Evolutionary conservation across 495 filamentous ascomycete species (phyloP), one percentile per base, ranked within the genome.

Genomic region (Achaetomiella virescens): DNA sequence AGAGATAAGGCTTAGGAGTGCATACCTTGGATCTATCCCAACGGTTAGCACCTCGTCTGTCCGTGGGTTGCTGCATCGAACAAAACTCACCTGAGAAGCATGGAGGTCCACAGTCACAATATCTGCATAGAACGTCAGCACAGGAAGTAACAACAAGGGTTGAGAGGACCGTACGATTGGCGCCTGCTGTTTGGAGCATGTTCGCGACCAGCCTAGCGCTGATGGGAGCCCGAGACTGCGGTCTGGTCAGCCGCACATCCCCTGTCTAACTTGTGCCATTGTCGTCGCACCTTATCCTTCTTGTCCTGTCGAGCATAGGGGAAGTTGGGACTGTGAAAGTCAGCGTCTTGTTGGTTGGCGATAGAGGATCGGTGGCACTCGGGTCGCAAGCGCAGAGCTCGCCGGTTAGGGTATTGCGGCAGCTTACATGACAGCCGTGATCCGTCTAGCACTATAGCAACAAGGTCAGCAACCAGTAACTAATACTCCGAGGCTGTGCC

Each of bases 261-360:
- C 6, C 6, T 2, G 2, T 8, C 15, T 7, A 18, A 6, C 11
- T 11, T 15, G 38, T 27, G 5, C 18, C 33, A 37, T 10, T 35
- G 9, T 14, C 18, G 47, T 17, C 49, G 20, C 52, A 65, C 63
- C 77, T 96, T 95, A 73, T 97, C 93, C 73, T 98, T 98, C 78
- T 98, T 98, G 77, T 98, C 93, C 73, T 98, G 93, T 25, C 93
- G 89, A n/a, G 92, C 92, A 65, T 98, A 96, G 25, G 91, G 92
- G 76, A 96, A 98, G 74, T 98, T 97, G 57, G 93, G 93, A 48
- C 96, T 89, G 53, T 91, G 84, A 58, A 88, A 20, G 90, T 97
- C 73, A 98, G 96, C 57, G 90, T 85, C 25, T 21, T 35, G 38
- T 17, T 21, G 5, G 1, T 21, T 31, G 36, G 7, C 7, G 49